Evolutionary conservation across 371 early-diverging fungal genomes (phyloP), one percentile per base, ranked within the genome.

Genomic region (Choanephora cucurbitarum): DNA sequence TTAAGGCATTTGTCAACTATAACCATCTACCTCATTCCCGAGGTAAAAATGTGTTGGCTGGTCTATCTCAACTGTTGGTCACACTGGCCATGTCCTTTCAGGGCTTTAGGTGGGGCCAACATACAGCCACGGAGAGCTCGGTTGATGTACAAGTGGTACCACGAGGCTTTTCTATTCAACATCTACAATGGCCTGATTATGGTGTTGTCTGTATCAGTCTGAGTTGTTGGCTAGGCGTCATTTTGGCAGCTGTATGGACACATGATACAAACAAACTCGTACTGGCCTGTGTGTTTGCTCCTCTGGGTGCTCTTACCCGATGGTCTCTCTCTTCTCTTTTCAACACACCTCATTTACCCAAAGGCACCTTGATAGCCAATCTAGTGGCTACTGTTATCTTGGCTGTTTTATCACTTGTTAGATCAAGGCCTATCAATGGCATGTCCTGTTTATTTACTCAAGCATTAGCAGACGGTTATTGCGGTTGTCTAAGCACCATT

Each of bases 401-500:
- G 11, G 86, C 88, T 1, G 58, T 72, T 7, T 37, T 86, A 0
- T 59, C 80, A n/a, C 54, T 85, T 10, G 28, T 82, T 21, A 70
- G 79, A 52, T 57, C 77, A 37, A 47, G 70, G 24, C 46, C 40
- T 31, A 19, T 17, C 15, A 5, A 53, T 0, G 44, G 60, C 34
- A 14, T 49, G 17, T 55, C 73, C 19, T 90, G 90, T 61, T 56
- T 77, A 33, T 70, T 84, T 0, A 37, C 86, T 11, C 64, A 65
- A 15, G 86, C 75, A 1, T 55, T 91, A 24, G 71, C 77, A 5
- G 83, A 85, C 58, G 91, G 91, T 0, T 82, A 84, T 42, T 89
- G 90, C 65, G 90, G 88, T 13, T 89, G 91, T 49, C 55, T 91
- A 45, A 86, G 89, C 0, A 91, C 91, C 0, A 71, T 91, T 19